Evolutionary conservation across 2,329 filamentous ascomycete genomes (phyloP).

Genomic region (Sporothrix luriei): DNA sequence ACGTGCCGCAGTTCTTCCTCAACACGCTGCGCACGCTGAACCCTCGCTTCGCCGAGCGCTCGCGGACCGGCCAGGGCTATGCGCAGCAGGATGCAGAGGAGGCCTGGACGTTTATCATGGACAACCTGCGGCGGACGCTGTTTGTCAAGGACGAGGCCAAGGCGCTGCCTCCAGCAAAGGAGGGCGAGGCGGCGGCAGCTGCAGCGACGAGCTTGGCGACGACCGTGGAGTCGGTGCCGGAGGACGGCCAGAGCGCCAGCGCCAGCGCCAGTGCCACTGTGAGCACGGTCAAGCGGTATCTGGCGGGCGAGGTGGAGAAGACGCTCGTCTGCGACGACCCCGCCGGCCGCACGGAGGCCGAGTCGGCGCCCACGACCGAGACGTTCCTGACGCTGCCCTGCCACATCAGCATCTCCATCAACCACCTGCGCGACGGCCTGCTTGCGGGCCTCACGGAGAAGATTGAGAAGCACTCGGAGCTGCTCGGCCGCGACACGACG

Average conservation of each 20-base stretch:
- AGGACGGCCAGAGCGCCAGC: background rate
- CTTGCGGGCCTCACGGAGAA: constrained; percentile 79
- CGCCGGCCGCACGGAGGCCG: constrained; percentile 71
- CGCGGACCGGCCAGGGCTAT: constrained; percentile 78
- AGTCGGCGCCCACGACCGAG: constrained; percentile 70
- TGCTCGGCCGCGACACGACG: constrained; percentile 72
- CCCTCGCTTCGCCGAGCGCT: constrained; percentile 90
- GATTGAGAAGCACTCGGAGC: constrained; percentile 84
- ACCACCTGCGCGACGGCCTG: constrained; percentile 89
- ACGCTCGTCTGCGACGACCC: constrained; percentile 82
- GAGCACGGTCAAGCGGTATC: constrained; percentile 87
- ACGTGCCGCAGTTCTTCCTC: constrained; percentile 80
- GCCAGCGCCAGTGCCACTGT: background rate
- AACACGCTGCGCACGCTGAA: constrained; percentile 75
- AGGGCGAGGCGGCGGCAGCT: background rate
- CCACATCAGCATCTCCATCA: constrained; percentile 84
- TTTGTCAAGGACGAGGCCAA: constrained; percentile 58
- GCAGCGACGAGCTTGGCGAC: constrained; percentile 44
- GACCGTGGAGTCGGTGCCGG: constrained; percentile 41
- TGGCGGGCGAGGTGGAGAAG: constrained; percentile 79
- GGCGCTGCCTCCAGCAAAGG: constrained; percentile 35
- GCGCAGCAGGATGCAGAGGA: constrained; percentile 99
- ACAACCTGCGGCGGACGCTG: constrained; percentile 77
- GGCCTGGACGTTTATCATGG: constrained; percentile 93
- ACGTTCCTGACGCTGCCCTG: constrained; percentile 91